Evolutionary conservation across 495 filamentous ascomycete species (phyloP), one percentile per base, ranked within the genome.

Genomic region (Daldinia vernicosa): DNA sequence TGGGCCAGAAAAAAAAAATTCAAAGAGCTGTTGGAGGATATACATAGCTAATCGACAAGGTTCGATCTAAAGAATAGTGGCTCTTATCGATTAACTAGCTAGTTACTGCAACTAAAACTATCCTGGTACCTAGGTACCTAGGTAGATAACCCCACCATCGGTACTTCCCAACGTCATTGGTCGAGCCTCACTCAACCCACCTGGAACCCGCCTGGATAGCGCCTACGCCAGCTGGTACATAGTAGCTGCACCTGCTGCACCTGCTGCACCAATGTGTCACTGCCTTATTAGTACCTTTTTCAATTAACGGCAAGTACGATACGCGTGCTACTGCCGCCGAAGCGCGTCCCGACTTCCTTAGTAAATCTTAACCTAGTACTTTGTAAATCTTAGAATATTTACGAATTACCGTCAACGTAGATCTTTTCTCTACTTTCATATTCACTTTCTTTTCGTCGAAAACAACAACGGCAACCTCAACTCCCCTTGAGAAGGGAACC

Each of bases 11-110:
- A 69, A 69, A 69, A 63, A 69, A 63, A 56, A 43, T n/a, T 26
- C 50, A 0, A 43, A 60, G 60, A 40, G 32, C 47, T 45, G 43
- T 60, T 64, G 53, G 61, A 61, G 39, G 35, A 55, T 53, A 53
- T 8, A 55, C 43, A 53, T 8, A 37, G 51, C 22, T 62, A 53
- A 66, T 62, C 51, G 62, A 66, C 63, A 63, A 60, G 60, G 63
- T 54, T 67, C 12, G 19, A 53, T 67, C 32, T 28, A 58, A 45
- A 47, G 22, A 53, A 50, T 54, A 67, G 37, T 37, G 37, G 47
- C 26, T 9, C 60, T 72, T 72, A 68, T 72, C 64, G 64, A 72
- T 68, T 72, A n/a, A n/a, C n/a, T n/a, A n/a, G n/a, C n/a, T n/a
- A 50, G 45, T 6, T 11, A 28, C 30, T 37, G 24, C 32, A 63